These are phyloP conservation scores for Boletellus dicymbophilus DNA, from an alignment of 1,284 basidiomycete species.

Conservation along the genomic window DNA sequence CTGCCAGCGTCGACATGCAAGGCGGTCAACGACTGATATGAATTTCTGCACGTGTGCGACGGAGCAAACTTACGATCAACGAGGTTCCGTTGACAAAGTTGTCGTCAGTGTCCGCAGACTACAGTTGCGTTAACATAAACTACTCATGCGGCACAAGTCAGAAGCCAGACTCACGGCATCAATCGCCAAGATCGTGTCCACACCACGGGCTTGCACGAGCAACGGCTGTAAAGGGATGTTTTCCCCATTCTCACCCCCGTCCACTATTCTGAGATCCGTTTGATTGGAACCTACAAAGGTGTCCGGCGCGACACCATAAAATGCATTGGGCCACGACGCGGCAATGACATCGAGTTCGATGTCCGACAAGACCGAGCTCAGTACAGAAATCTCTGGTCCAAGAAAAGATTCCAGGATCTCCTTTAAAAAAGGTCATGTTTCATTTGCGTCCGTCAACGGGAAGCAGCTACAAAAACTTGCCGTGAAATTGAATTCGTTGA, in stretches of 20 bases:
- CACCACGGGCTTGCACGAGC: conserved; percentile 50
- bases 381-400: no score
- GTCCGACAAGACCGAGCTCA: no score
- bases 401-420: no score
- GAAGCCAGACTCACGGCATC: conserved; percentile 41
- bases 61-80: conserved; percentile 45
- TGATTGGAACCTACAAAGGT: conserved; percentile 51
- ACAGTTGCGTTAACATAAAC: not conserved
- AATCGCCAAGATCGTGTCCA: conserved; percentile 56
- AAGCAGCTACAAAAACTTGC: not conserved
- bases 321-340: conserved; percentile 70
- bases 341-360: no score
- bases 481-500: conserved; percentile 47
- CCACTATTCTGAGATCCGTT: conserved; percentile 57
- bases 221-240: conserved; percentile 68
- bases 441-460: no score
- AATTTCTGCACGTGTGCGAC: no score
- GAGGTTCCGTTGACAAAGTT: conserved; percentile 42
- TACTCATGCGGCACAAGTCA: no score
- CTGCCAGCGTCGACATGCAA: conserved; percentile 18
- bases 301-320: conserved; percentile 45
- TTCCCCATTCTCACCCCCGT: conserved; percentile 60
- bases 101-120: conserved; percentile 34
- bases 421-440: conserved; percentile 39
- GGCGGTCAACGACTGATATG: no score